Percentiles rank a stretch among this genome's conserved stretches.
These are phyloP conservation scores for Lactarius psammicola DNA, from an alignment of 768 basidiomycete genomes.

Conservation along the genomic window DNA sequence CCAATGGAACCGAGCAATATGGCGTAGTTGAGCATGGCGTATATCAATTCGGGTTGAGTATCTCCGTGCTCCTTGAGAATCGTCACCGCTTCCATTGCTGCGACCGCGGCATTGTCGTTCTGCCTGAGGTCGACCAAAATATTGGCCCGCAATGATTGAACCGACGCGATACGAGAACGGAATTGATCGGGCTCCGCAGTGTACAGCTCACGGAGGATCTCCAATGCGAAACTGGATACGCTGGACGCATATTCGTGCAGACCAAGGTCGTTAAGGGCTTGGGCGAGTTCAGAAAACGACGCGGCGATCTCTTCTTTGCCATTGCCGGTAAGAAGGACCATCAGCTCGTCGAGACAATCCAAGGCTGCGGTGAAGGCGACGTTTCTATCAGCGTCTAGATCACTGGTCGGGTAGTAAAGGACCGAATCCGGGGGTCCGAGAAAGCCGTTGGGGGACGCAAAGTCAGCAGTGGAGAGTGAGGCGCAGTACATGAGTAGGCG, in stretches of 20 bases:
- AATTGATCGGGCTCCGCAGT: neutral
- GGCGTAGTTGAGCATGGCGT: constrained; percentile 3
- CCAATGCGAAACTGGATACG: constrained; percentile 6
- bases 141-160: constrained; percentile 9
- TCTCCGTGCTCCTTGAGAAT: neutral
- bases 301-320: neutral
- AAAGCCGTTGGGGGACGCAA: constrained; percentile 2
- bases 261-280: constrained; percentile 19
- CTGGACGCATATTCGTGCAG: constrained; percentile 3
- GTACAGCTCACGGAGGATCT: neutral
- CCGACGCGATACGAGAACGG: neutral
- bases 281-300: constrained; percentile 1
- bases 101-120: constrained; percentile 2
- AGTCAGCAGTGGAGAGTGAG: constrained; percentile 10
- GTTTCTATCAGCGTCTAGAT: neutral
- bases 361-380: constrained; percentile 8
- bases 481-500: too few relatives aligned
- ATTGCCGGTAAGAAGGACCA: neutral
- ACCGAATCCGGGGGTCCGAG: too few relatives aligned
- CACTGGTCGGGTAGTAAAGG: constrained; percentile 14
- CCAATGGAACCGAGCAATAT: constrained; percentile 9
- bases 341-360: constrained; percentile 4
- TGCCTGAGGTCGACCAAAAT: constrained; percentile 14
- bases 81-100: constrained; percentile 4
- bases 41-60: constrained; percentile 2